Base-by-base conservation (phyloP, 805 yeast genomes). In the Lachancea mirantina region DNA sequence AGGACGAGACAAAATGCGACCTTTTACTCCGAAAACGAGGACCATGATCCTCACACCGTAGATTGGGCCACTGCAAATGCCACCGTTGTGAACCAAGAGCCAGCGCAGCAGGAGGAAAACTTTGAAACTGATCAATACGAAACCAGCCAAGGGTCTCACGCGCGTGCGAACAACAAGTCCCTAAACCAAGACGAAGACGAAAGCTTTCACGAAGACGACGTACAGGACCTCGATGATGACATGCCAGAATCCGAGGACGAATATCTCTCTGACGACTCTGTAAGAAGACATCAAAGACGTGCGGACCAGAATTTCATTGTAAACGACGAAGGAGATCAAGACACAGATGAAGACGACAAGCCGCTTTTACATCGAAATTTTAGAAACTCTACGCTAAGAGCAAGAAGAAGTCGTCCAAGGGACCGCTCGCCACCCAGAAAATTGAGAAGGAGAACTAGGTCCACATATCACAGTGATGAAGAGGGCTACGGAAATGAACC, bases 191-290 rank as follows among this genome's bases (percentile, higher is more conserved):
- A 47, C 15, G 62, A 55, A 8, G 58, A 45, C 31, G 62, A 51
- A 31, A 55, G 57, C 35, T 58, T 57, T 26, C 59, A 55, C 32
- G 63, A 57, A 26, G 57, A 50, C 5, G 52, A 48, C 19, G 51
- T 37, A 1, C 58, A 49, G 15, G 59, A 50, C 4, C 61, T 52
- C n/a, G 59, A 50, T 0, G 56, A 47, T 2, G 55, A 55, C 24
- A 49, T 51, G 17, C 63, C 51, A 63, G 63, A 55, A 10, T 52
- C 46, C 7, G 43, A 37, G 24, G 54, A 47, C 14, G 49, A 43
- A 14, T 38, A 38, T 24, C 23, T 26, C 23, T 43, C 41, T 2
- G 42, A 39, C 7, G 47, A 38, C 8, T 28, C 30, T 10, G 34
- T 37, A 10, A 34, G 20, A 23, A 20, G 36, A 19, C 30, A 17